Evolutionary conservation across 2,329 filamentous ascomycete genomes (phyloP), one percentile per base, ranked within the genome.

Genomic region (Pseudogymnoascus sp.): DNA sequence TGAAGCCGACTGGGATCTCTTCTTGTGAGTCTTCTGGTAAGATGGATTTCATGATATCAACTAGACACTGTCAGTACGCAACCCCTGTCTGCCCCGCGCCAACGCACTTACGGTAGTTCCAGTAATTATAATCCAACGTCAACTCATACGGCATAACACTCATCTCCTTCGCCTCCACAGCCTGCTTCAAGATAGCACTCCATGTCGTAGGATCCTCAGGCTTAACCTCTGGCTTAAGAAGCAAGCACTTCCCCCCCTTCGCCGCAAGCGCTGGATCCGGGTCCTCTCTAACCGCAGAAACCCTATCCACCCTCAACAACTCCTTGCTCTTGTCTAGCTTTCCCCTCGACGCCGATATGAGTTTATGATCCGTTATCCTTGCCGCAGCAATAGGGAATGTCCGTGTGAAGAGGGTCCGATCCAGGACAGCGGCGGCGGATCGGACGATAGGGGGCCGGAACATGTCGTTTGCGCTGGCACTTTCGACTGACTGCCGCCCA

Each of bases 1-100:
- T 91, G 79, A 96, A 97, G 59, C 92, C 91, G 33, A 86, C 84
- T 2, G 93, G 93, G 33, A 95, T 86, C 66, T 96, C 92, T 41
- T 88, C 87, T 67, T 92, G 86, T 23, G 89, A 81, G 58, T 91
- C 87, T 67, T 92, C 87, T 0, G 93, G 93, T 0, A 99, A 80
- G 62, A 97, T 85, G 3, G 91, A 85, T 59, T 80, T 80, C 71
- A 97, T 90, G 40, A 99, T 89, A 69, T 97, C 93, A 65, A 88
- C 88, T 90, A 49, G 63, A 67, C 71, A 70, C 21, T 1, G 4
- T 41, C 28, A 14, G 8, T 25, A 63, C 28, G 66, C 41, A n/a
- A 25, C 14, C 60, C 60, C 60, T 16, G 58, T 43, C n/a, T 61
- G 37, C n/a, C 31, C 7, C 58, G 68, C n/a, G 14, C 6, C 18